These are phyloP conservation scores for Rhizopogon vesiculosus DNA, from an alignment of 768 basidiomycete genomes.

Conservation along the genomic window DNA sequence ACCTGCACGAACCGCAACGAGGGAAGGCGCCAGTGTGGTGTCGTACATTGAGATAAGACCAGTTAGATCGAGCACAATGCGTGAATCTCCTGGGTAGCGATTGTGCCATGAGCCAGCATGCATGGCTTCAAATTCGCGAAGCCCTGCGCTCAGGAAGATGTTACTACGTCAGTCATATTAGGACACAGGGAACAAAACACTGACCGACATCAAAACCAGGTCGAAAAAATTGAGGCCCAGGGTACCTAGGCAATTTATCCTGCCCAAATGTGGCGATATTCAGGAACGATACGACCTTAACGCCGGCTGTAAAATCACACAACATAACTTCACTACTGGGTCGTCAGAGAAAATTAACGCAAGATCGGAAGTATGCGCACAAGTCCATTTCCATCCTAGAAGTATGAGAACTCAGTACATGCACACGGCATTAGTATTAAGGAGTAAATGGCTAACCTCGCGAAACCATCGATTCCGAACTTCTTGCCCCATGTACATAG, in stretches of 20 bases:
- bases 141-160: neutral
- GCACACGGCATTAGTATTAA: no score
- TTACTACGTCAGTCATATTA: neutral
- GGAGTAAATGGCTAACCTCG: constrained; percentile 11
- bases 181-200: neutral
- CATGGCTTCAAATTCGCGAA: constrained; percentile 13
- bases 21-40: constrained; percentile 14
- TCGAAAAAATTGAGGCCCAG: neutral
- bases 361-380: constrained; percentile 10
- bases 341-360: neutral
- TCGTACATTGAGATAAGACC: constrained; percentile 24
- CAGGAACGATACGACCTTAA: constrained; percentile 21
- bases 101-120: constrained; percentile 21
- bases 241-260: neutral
- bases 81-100: constrained; percentile 21
- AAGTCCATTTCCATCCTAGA: constrained; percentile 27
- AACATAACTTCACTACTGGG: constrained; percentile 31
- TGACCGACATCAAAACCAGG: neutral
- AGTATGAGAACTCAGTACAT: neutral
- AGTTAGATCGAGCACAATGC: constrained; percentile 17
- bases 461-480: constrained; percentile 29
- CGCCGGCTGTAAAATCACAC: constrained; percentile 27
- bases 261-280: constrained; percentile 15
- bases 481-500: constrained; percentile 30
- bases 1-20: constrained; percentile 7